Conservation (phyloP, 176 grass and related monocot species). For the Rhipidocladum racemiflorum region DNA sequence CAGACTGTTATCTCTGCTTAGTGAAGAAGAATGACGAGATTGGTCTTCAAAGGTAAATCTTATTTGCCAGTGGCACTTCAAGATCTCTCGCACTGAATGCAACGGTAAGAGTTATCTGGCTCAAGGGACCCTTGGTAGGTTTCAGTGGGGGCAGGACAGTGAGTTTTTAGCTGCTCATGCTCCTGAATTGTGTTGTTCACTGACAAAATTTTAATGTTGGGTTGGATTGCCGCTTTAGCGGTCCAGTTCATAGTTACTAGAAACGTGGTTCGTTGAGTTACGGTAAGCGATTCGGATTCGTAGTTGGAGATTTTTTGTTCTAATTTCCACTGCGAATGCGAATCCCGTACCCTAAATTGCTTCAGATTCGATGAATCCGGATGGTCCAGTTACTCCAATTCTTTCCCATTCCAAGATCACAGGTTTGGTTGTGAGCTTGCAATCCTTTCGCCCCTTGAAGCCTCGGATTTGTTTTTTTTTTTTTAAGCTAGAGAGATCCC, state of each 20-base stretch:
- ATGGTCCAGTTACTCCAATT: slow-evolving; percentile 38
- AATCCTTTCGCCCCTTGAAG: slow-evolving; percentile 8
- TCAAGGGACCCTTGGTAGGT: slow-evolving; percentile 42
- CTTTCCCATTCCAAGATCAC: slow-evolving; percentile 50
- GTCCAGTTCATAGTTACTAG: background rate
- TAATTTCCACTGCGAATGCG: no score
- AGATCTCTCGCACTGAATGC: slow-evolving; percentile 7
- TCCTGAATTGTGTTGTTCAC: slow-evolving; percentile 38
- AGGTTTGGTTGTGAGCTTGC: slow-evolving; percentile 76
- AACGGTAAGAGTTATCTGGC: slow-evolving; percentile 20
- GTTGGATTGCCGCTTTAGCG: slow-evolving; percentile 32
- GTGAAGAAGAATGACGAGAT: slow-evolving; percentile 24
- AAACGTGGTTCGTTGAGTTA: no score
- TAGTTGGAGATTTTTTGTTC: no score
- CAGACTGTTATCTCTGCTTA: background rate
- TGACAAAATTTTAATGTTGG: slow-evolving; percentile 36
- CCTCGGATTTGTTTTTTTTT: slow-evolving; percentile 46
- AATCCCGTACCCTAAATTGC: no score
- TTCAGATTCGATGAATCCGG: no score
- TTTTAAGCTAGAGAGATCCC: slow-evolving; percentile 19
- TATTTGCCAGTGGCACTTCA: background rate
- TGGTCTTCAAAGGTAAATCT: slow-evolving; percentile 19
- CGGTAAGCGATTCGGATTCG: no score
- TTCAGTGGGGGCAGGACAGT: slow-evolving; percentile 58
- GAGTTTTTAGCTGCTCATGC: slow-evolving; percentile 87